Evolutionary conservation across 768 basidiomycete genomes (phyloP), one percentile per base, ranked within the genome.

Genomic region (Leucosporidium yakuticum): DNA sequence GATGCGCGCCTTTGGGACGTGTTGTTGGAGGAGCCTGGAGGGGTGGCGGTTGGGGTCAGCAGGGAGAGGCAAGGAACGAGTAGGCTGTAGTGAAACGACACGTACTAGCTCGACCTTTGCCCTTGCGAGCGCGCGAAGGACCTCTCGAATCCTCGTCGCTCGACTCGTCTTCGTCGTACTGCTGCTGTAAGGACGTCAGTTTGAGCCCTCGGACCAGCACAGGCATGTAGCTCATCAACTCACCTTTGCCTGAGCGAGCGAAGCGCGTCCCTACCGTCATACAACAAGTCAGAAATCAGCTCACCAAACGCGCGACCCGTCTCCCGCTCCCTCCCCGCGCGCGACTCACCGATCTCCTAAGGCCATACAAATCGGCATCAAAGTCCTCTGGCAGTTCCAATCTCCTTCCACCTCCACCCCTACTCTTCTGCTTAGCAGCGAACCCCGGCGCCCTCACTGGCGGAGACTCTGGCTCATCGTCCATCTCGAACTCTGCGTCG

Each of bases 361-460:
- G 55, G 12, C 76, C 76, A 50, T 77, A 78, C 60, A 77, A 44
- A 55, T 68, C 73, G 7, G 74, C 68, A 63, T 76, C 76, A 11
- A 67, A 25, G 4, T 60, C 29, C 17, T 39, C 50, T 7, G 71
- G 71, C 25, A 73, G 47, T 7, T 64, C 59, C 20, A 72, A 47
- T 39, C 36, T 67, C 12, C 56, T 36, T 14, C 34, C 50, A 44
- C 39, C 39, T 14, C 34, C 50, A 44, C 39, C 39, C 39, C 39
- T 44, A 8, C 11, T 15, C 2, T 29, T 36, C 34, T 36, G 63
- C 68, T 67, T 57, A 5, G 34, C 59, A n/a, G 60, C 59, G 60
- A 49, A 44, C 12, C 57, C 54, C 21, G 50, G 53, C 27, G 60
- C 48, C 12, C 36, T 50, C 50, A 60, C 59, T 14, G 65, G 58